Percentiles rank a stretch among this genome's conserved stretches.
phyloP scores from a whole-genome alignment of 176 grass and related monocot genomes.

The Bolboschoenus planiculmis region DNA sequence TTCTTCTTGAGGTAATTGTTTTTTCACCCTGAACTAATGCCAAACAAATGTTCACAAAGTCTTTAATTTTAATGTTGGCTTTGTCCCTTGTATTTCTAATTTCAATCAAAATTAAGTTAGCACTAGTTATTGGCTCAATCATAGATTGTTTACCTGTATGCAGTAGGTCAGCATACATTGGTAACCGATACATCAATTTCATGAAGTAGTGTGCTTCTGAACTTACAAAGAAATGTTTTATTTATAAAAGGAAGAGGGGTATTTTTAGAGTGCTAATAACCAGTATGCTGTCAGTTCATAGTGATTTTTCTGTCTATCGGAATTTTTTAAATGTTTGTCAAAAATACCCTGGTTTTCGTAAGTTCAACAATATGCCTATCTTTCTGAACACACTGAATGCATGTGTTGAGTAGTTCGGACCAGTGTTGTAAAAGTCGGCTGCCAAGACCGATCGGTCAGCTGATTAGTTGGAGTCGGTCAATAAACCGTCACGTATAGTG shows the following conservation, averaged over 20 bases:
- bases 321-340: neutral
- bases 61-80: neutral
- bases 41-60: neutral
- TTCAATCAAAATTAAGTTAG: neutral
- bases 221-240: neutral
- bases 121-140: neutral
- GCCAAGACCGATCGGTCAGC: too few relatives aligned
- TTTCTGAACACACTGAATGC: too few relatives aligned
- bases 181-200: neutral
- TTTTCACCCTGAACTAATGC: neutral
- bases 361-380: neutral
- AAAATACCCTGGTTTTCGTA: neutral
- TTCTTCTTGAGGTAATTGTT: conserved; percentile 37
- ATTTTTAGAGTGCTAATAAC: neutral
- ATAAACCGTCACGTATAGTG: too few relatives aligned
- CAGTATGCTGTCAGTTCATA: too few relatives aligned
- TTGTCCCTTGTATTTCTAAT: neutral
- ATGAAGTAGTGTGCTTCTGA: neutral
- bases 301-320: neutral
- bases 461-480: too few relatives aligned
- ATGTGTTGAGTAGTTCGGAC: too few relatives aligned
- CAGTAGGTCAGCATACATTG: neutral
- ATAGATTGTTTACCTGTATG: neutral
- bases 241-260: neutral
- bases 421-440: too few relatives aligned